Percentiles rank a stretch among this genome's conserved stretches.
Conservation (phyloP, 768 basidiomycete species). For the Tulasnella calospora region DNA sequence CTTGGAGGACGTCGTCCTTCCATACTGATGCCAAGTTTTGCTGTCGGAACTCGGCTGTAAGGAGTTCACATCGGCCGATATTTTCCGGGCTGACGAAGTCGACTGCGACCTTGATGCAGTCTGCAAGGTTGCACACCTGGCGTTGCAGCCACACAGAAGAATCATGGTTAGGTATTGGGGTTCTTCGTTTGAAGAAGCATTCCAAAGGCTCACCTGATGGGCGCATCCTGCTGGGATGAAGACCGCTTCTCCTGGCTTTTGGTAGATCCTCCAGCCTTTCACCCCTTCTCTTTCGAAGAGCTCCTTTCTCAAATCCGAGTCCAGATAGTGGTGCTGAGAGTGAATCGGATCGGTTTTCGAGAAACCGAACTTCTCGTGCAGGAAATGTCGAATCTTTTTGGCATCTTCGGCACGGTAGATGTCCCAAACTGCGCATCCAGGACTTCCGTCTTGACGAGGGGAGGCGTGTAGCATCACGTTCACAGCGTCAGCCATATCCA, state of each 20-base stretch:
- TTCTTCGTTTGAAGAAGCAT: neutral
- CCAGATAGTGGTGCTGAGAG: conserved; percentile 81
- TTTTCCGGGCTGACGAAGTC: conserved; percentile 96
- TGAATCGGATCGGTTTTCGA: conserved; percentile 74
- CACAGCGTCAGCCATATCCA: conserved; percentile 92
- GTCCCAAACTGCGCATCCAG: conserved; percentile 87
- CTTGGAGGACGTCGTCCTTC: conserved; percentile 91
- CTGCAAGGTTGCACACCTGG: conserved; percentile 86
- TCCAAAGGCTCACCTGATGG: conserved; percentile 65
- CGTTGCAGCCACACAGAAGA: conserved; percentile 32
- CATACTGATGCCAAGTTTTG: conserved; percentile 84
- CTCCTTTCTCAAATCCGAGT: conserved; percentile 59
- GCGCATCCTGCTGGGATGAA: conserved; percentile 94
- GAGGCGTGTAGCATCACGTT: conserved; percentile 84
- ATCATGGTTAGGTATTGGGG: conserved; percentile 3
- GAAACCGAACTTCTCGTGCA: conserved; percentile 53
- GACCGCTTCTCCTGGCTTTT: conserved; percentile 86
- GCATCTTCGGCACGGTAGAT: conserved; percentile 79
- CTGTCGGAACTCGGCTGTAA: conserved; percentile 84
- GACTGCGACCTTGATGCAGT: conserved; percentile 91
- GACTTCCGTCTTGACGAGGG: conserved; percentile 47
- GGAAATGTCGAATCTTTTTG: conserved; percentile 66
- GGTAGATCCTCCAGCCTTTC: conserved; percentile 77
- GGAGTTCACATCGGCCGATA: conserved; percentile 73
- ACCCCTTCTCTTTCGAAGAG: conserved; percentile 66